A percentile compares a stretch with the other conserved stretches of the same genome.
These are phyloP conservation scores for Chaetomium cochliodes DNA, from an alignment of 495 filamentous ascomycete genomes.

Conservation along the genomic window DNA sequence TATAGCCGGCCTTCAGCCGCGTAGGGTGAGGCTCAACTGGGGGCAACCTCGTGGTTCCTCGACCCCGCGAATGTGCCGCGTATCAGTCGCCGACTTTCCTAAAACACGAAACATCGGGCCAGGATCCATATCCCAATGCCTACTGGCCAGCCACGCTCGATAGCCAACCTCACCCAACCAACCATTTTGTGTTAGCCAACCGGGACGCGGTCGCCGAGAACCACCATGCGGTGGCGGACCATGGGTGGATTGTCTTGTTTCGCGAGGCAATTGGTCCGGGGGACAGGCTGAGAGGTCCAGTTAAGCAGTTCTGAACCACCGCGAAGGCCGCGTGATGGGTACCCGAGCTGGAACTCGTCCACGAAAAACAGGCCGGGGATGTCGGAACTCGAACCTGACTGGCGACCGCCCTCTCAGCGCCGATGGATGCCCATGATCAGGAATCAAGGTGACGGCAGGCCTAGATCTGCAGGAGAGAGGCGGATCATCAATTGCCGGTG, in stretches of 20 bases:
- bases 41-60: no score
- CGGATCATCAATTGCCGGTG: not conserved
- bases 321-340: not conserved
- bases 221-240: not conserved
- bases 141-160: not conserved
- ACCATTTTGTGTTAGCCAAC: not conserved
- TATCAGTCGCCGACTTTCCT: not conserved
- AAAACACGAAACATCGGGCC: not conserved
- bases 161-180: slow-evolving; percentile 5
- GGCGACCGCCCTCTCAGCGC: not conserved
- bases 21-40: not conserved
- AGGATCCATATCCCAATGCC: not conserved
- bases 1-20: not conserved
- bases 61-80: not conserved
- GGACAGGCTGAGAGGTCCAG: not conserved
- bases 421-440: not conserved
- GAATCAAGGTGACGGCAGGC: not conserved
- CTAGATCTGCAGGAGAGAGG: not conserved
- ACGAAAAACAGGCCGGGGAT: not conserved
- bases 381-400: not conserved
- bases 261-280: not conserved
- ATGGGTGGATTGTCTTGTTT: not conserved
- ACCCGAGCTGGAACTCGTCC: not conserved
- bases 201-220: not conserved
- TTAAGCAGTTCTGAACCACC: not conserved